Evolutionary conservation across 1,139 yeast genomes (phyloP).

Genomic region (Debaryomyces udenii): DNA sequence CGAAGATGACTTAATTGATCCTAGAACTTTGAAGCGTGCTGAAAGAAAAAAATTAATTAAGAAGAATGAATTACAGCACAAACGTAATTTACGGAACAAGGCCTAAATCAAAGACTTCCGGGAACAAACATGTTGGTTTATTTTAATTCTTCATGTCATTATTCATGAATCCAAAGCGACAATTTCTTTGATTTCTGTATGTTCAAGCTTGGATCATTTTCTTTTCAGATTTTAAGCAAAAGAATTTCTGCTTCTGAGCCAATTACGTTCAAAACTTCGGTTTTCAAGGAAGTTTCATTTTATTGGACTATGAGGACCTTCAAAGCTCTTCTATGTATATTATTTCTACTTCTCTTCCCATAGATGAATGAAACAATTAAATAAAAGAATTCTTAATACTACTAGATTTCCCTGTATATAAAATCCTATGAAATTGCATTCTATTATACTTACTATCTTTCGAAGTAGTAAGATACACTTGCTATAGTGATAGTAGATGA

Average conservation of each 20-base stretch:
- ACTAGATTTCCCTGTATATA: neutral
- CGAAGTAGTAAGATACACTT: no score
- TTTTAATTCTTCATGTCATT: no score
- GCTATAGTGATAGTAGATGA: constrained; percentile 8
- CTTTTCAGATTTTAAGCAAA: no score
- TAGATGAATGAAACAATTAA: constrained; percentile 7
- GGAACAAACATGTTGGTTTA: no score
- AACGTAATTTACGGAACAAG: constrained; percentile 65
- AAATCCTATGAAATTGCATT: neutral
- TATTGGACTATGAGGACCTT: neutral
- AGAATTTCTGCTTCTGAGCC: no score
- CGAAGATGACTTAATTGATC: constrained; percentile 77
- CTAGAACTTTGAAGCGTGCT: constrained; percentile 75
- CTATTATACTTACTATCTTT: no score
- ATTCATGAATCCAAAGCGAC: no score
- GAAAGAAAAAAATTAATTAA: constrained; percentile 85
- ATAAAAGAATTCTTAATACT: neutral
- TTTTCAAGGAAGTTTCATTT: no score
- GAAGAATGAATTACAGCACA: constrained; percentile 86
- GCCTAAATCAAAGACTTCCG: constrained; percentile 4
- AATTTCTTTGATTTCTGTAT: no score
- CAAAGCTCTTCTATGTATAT: constrained; percentile 5
- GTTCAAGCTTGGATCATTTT: no score
- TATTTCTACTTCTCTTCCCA: constrained; percentile 4
- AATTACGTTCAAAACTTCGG: no score